Percentiles rank a stretch among this genome's conserved stretches.
These are phyloP conservation scores for Vitis hybrid DNA, from an alignment of 177 flowering plant species.

Conservation along the genomic window DNA sequence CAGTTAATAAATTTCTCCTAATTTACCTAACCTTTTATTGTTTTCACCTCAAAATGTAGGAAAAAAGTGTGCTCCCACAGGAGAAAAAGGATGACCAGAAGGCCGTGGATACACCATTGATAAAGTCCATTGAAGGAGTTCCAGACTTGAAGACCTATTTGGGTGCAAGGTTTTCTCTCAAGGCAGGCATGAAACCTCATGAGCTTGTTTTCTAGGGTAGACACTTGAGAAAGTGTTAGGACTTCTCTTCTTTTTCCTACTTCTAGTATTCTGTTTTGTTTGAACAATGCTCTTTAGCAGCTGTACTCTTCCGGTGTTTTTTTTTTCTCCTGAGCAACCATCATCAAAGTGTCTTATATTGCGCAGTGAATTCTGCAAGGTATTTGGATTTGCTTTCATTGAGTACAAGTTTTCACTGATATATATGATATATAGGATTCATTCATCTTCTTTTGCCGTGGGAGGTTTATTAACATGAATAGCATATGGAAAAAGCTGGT, in stretches of 20 bases:
- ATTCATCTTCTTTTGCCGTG: not conserved
- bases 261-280: not conserved
- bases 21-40: not conserved
- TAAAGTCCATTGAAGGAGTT: slow-evolving; percentile 47
- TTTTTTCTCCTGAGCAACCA: not conserved
- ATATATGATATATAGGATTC: not conserved
- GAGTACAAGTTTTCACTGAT: slow-evolving; percentile 1
- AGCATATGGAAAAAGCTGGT: not conserved
- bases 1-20: not conserved
- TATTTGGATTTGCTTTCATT: slow-evolving; percentile 1
- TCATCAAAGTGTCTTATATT: slow-evolving; percentile 1
- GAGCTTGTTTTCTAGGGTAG: slow-evolving; percentile 32
- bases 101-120: slow-evolving; percentile 38
- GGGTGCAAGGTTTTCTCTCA: slow-evolving; percentile 51
- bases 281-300: slow-evolving; percentile 4
- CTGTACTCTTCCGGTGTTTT: slow-evolving; percentile 2
- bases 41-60: slow-evolving; percentile 22
- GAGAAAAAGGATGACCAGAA: slow-evolving; percentile 56
- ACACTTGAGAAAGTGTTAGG: slow-evolving; percentile 1
- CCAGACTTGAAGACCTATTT: slow-evolving; percentile 49
- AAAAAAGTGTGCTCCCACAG: slow-evolving; percentile 30
- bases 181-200: slow-evolving; percentile 57
- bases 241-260: not conserved
- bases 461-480: not conserved
- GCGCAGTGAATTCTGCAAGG: slow-evolving; percentile 8